These are phyloP conservation scores for Ceratocystis variospora DNA, from an alignment of 2,329 filamentous ascomycete genomes.

Conservation along the genomic window DNA sequence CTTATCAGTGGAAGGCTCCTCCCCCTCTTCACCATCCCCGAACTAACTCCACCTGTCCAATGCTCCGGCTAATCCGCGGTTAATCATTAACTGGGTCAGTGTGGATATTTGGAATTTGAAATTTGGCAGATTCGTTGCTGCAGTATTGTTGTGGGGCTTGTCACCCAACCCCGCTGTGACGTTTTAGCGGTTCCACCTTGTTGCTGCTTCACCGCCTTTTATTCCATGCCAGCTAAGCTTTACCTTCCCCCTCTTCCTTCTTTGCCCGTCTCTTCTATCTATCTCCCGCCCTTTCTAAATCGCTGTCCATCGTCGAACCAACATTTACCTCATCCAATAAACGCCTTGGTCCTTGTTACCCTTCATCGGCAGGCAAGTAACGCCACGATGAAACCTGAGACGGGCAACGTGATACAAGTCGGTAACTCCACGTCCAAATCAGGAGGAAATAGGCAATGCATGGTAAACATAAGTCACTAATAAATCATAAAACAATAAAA, in stretches of 20 bases:
- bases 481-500: neutral
- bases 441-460: neutral
- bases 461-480: neutral
- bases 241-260: neutral
- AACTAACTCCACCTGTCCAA: conserved; percentile 1
- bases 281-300: too few relatives aligned
- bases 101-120: too few relatives aligned
- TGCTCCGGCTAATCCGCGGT: conserved; percentile 3
- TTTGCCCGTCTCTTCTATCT: too few relatives aligned
- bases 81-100: neutral
- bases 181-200: conserved; percentile 5
- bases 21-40: neutral
- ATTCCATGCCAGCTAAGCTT: neutral
- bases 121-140: neutral
- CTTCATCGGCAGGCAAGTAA: neutral
- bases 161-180: conserved; percentile 12
- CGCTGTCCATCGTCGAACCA: neutral
- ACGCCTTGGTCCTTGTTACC: neutral
- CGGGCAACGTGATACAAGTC: neutral
- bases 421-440: neutral
- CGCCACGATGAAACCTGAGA: neutral
- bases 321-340: neutral
- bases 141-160: neutral
- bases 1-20: neutral
- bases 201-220: conserved; percentile 13